A percentile compares a stretch with the other conserved stretches of the same genome.
Conservation (phyloP, 495 filamentous ascomycete genomes). For the Penicillium desertorum region DNA sequence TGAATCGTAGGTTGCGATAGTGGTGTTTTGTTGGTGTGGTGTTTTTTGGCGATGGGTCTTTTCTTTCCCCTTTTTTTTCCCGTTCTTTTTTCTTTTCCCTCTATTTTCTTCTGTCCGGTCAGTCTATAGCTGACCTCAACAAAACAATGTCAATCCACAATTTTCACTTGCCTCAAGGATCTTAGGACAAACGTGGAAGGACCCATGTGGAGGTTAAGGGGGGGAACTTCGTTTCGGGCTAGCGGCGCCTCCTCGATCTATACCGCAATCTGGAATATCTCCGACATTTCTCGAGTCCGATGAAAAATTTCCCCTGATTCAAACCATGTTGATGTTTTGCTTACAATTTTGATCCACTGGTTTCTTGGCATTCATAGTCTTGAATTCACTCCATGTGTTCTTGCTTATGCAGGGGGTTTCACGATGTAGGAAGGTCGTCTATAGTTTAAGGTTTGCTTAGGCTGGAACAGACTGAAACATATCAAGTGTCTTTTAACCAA, state of each 20-base stretch:
- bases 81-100: neutral
- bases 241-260: conserved; percentile 23
- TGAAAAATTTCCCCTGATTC: conserved; percentile 12
- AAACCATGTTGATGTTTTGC: conserved; percentile 20
- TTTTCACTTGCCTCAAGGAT: neutral
- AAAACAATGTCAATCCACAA: neutral
- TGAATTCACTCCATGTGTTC: neutral
- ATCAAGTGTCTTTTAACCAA: neutral
- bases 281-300: conserved; percentile 11
- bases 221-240: conserved; percentile 10
- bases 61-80: neutral
- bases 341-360: conserved; percentile 5
- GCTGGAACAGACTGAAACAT: neutral
- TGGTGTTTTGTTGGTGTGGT: too few species aligned
- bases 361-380: neutral
- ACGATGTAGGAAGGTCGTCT: neutral
- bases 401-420: conserved; percentile 3
- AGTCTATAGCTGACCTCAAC: neutral
- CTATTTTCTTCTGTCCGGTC: neutral
- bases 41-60: too few species aligned
- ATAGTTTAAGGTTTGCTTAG: neutral
- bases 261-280: conserved; percentile 31
- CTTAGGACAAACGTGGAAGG: neutral
- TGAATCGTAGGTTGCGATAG: neutral
- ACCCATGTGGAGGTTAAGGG: conserved; percentile 1